These are phyloP conservation scores for Ormosia semicastrata DNA, from an alignment of 306 rosid genomes.

Conservation along the genomic window DNA sequence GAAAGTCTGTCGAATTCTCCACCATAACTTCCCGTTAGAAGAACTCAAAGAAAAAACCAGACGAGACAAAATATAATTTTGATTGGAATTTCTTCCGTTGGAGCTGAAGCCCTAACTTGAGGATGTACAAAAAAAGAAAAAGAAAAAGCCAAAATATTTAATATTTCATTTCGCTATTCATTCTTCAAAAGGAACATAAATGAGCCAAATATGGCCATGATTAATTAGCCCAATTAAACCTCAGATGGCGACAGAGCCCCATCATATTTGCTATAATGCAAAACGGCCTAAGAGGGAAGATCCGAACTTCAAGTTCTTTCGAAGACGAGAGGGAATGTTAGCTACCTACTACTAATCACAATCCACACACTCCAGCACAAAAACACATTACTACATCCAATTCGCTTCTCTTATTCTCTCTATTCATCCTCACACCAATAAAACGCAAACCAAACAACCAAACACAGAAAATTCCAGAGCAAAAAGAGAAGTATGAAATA, in stretches of 20 bases:
- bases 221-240: background rate
- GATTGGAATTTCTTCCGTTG: background rate
- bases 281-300: slow-evolving; percentile 17
- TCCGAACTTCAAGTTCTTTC: slow-evolving; percentile 10
- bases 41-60: background rate
- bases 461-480: background rate
- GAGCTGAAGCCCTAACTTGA: background rate
- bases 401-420: background rate
- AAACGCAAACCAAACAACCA: background rate
- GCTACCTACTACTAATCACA: background rate
- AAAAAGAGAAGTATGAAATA: background rate
- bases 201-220: background rate
- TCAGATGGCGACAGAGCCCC: background rate
- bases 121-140: background rate
- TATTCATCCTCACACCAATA: background rate
- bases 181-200: background rate
- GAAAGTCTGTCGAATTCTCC: background rate
- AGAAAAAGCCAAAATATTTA: background rate
- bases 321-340: background rate
- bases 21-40: background rate
- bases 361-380: background rate
- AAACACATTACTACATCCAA: too few species aligned
- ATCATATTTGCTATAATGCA: background rate
- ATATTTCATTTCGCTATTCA: background rate
- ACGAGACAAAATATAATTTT: background rate